These are phyloP conservation scores for Crucibulum laeve DNA, from an alignment of 768 basidiomycete species.

Conservation along the genomic window DNA sequence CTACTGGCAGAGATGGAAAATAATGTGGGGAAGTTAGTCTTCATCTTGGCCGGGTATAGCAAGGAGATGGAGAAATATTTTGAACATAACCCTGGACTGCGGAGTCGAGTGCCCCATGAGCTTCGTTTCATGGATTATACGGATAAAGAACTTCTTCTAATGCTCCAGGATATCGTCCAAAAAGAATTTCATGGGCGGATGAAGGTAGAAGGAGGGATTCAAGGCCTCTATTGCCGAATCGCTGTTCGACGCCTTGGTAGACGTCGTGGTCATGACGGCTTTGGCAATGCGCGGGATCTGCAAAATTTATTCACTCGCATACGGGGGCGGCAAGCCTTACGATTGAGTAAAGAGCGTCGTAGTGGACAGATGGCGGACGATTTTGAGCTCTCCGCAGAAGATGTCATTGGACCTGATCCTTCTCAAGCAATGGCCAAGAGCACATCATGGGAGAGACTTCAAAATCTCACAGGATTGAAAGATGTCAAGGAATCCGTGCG, in stretches of 20 bases:
- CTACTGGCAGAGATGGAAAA: conserved; percentile 77
- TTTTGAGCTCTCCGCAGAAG: conserved; percentile 45
- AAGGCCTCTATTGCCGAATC: conserved; percentile 53
- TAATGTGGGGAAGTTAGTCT: conserved; percentile 56
- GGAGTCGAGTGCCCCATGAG: conserved; percentile 61
- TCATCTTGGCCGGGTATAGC: conserved; percentile 68
- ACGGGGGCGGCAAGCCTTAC: conserved; percentile 47
- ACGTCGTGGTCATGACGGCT: conserved; percentile 54
- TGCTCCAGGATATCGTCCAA: conserved; percentile 45
- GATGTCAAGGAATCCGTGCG: conserved; percentile 52
- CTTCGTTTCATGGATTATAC: conserved; percentile 60
- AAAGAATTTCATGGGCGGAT: conserved; percentile 45
- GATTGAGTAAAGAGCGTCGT: conserved; percentile 37
- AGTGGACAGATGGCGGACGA: conserved; percentile 39
- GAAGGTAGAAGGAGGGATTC: conserved; percentile 49
- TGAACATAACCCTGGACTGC: conserved; percentile 68
- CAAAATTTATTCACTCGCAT: conserved; percentile 45
- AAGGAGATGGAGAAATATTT: conserved; percentile 77
- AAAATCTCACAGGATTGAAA: conserved; percentile 48
- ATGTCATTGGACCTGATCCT: conserved; percentile 66
- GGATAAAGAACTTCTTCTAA: conserved; percentile 49
- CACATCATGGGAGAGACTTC: conserved; percentile 46
- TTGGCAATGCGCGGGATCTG: conserved; percentile 65
- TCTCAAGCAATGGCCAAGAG: conserved; percentile 40
- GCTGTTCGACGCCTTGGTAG: conserved; percentile 56